Base-by-base conservation (phyloP, 2,329 filamentous ascomycete genomes). In the Talaromyces rugulosus region DNA sequence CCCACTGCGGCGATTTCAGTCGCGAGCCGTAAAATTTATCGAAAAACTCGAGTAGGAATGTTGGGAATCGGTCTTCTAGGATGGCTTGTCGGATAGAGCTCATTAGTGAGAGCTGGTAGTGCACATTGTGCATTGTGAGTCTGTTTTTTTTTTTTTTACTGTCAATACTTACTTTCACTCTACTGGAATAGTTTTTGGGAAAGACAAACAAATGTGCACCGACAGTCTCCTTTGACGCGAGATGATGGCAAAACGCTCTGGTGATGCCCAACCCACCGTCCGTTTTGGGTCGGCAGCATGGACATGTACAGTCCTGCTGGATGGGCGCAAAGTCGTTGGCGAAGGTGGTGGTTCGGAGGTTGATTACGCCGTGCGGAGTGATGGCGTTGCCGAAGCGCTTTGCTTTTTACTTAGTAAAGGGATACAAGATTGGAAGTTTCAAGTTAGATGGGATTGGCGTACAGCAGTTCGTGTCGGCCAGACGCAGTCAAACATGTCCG, bases 401-500 rank as follows among this genome's bases (percentile, higher is more conserved):
- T 23, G 4, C 16, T 66, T 1, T 16, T 30, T 12, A 18, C 28
- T 30, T 34, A 61, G 61, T 58, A 18, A 53, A 52, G 36, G 36
- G 12, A 1, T 11, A n/a, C 14, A 42, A 6, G 16, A 6, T 18
- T 9, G 3, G 2, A 23, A 14, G 11, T 7, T n/a, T 28, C 12
- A 18, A 30, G 5, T 42, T 5, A 14, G 23, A 56, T 34, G 28
- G 34, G 40, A 36, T 40, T 34, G 14, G 72, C 82, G 72, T 77
- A 86, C 84, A 7, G 95, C 95, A 40, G 95, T 99, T 59, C 95
- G 84, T 4, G 95, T 98, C 1, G 95, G 96, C 95, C 95, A 99
- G 6, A 99, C 95, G 72, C 96, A 99, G 78, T 99, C 95, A 74
- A 99, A 99, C 95, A 99, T 99, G 77, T 99, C 95, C 56, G 95